Base-by-base conservation (phyloP, 345 rosid genomes). In the Eucalyptus marginata region DNA sequence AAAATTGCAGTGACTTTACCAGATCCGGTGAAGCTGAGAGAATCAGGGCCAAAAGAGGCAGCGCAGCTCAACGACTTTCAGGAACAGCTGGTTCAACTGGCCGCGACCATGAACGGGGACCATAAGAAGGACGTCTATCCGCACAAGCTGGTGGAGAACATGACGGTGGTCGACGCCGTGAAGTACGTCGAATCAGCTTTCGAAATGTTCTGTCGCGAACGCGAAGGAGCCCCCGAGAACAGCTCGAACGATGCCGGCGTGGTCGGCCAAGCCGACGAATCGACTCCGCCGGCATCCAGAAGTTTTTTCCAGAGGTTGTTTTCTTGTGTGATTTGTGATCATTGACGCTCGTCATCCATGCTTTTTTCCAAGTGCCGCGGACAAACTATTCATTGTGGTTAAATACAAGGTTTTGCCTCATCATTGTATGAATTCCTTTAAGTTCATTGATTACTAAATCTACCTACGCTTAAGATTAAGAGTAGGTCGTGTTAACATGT, bases 61-160 rank as follows among this genome's bases (percentile, higher is more conserved):
- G 94, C 91, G 4, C 83, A 91, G 24, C 88, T 96, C 3, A 95
- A 95, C 14, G 98, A 97, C 3, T 95, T 96, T 90, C 99, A 97
- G 87, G 86, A 92, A 79, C 96, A 93, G 62, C 88, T 97, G 25
- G 97, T 96, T 13, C 92, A 94, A 17, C 71, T 96, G 93, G 98
- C 96, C 17, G 94, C 96, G 1, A 91, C 91, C 6, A 59, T 97
- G 85, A 95, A 91, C 24, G 98, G 97, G 85, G 99, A 95, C 62
- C 87, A 94, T 86, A 84, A 86, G 52, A 92, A 90, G 88, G 95
- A 95, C 80, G 86, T 90, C 27, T 92, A 89, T 86, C 93, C 95
- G 2, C 62, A 93, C 87, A 90, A 94, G 87, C 90, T 96, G 43
- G 93, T 94, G 64, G 94, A 95, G 68, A 93, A 90, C 88, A 93